Base-by-base conservation (phyloP, 352 stramenopile genomes). In the Halophytophthora polymorphica region DNA sequence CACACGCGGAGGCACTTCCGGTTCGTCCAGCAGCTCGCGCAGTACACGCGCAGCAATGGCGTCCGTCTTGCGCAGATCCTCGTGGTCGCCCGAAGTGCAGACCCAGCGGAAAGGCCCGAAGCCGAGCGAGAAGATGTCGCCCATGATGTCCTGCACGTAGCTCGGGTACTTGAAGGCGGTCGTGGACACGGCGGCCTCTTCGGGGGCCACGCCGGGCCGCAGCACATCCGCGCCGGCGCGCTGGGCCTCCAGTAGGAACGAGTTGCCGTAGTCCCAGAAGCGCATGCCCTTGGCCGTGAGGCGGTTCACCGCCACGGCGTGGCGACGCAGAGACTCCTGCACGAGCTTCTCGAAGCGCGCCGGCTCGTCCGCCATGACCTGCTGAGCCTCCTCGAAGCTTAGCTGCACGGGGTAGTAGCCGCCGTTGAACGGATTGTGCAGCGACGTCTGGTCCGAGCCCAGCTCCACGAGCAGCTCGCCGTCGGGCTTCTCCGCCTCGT, bases 221-320 rank as follows among this genome's bases (percentile, higher is more conserved):
- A 87, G 52, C 25, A 96, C 78, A 14, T 94, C 76, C 21, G 83
- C 86, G n/a, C 81, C 83, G 2, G 86, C 86, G 44, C 82, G 77
- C 55, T 83, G 89, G 15, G 81, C 69, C 49, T 96, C 83, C 11
- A 95, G 57, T 31, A 95, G 56, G 66, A 96, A 96, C 65, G 79
- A 91, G 75, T 96, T 96, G 34, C 86, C 86, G 53, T 96, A 96
- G 61, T 96, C 86, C 79, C 82, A 96, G 69, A 96, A 96, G 25
- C 71, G 76, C 86, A 96, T 93, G 35, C 85, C 85, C 45, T 80
- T 70, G 15, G 61, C 51, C 3, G 81, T 85, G 21, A 96, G 56
- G 2, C 79, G 77, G 73, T 96, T 96, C 28, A 96, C 72, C 7
- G 86, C 86, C 12, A 58, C 45, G 8, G 90, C 83, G 46, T 96